Conservation (phyloP, 2,329 filamentous ascomycete genomes). For the Orbilia ellipsospora region DNA sequence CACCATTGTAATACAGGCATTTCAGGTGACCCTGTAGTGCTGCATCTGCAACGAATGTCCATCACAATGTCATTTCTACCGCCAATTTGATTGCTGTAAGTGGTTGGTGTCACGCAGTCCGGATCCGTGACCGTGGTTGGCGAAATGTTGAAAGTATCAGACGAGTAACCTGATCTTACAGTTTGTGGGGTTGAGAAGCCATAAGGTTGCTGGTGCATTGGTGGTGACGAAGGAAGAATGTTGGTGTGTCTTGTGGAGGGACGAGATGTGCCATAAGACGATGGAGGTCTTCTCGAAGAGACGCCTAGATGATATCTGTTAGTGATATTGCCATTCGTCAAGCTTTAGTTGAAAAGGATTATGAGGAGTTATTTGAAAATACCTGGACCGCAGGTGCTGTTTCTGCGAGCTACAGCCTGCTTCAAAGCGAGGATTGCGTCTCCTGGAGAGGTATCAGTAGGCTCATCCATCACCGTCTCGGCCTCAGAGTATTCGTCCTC, state of each 20-base stretch:
- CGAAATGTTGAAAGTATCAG: constrained; percentile 51
- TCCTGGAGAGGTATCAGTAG: constrained; percentile 29
- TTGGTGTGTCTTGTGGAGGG: constrained; percentile 50
- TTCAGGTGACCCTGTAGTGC: constrained; percentile 45
- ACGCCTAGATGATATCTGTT: constrained; percentile 6
- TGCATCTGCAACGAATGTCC: constrained; percentile 53
- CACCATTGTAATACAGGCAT: constrained; percentile 55
- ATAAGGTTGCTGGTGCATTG: constrained; percentile 33
- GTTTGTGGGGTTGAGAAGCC: constrained; percentile 50
- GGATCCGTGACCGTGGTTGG: constrained; percentile 50
- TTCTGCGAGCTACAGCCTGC: constrained; percentile 50
- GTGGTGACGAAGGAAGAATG: constrained; percentile 43
- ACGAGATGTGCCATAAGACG: constrained; percentile 51
- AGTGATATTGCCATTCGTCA: background rate
- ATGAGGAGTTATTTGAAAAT: background rate
- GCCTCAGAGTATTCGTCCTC: constrained; percentile 54
- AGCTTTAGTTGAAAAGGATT: background rate
- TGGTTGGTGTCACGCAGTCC: constrained; percentile 47
- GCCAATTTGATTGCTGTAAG: constrained; percentile 20
- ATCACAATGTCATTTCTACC: constrained; percentile 41
- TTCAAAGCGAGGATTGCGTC: constrained; percentile 51
- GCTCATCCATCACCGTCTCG: constrained; percentile 50
- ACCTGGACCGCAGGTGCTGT: constrained; percentile 45
- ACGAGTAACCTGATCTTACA: constrained; percentile 49
- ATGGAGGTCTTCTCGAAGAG: constrained; percentile 34